Evolutionary conservation across 352 stramenopile species (phyloP).

Genomic region (Globisporangium splendens): DNA sequence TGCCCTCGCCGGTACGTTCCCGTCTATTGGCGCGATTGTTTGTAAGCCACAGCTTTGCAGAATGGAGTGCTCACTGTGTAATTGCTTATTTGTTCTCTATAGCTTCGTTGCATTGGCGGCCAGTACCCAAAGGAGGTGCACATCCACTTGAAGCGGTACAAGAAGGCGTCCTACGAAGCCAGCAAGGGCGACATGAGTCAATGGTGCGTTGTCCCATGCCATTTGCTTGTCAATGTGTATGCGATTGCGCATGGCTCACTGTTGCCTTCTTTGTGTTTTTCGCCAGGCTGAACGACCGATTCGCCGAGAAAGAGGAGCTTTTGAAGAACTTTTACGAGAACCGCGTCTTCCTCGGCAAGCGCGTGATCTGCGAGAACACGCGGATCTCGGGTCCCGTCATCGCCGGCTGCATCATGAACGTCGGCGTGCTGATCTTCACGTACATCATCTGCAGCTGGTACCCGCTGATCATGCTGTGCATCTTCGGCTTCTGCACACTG

Average conservation of each 20-base stretch:
- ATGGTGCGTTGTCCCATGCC: slow-evolving; percentile 26
- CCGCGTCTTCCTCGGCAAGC: slow-evolving; percentile 40
- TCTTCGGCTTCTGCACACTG: slow-evolving; percentile 36
- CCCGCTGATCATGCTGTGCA: slow-evolving; percentile 16
- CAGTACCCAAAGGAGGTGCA: slow-evolving; percentile 73
- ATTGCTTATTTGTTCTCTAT: not conserved
- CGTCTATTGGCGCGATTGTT: not conserved
- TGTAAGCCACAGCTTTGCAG: too few relatives aligned
- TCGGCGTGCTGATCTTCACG: slow-evolving; percentile 31
- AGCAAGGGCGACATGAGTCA: slow-evolving; percentile 46
- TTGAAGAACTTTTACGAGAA: slow-evolving; percentile 66
- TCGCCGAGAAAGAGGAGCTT: slow-evolving; percentile 71
- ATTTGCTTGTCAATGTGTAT: not conserved
- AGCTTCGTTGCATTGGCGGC: slow-evolving; percentile 57
- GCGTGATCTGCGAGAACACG: slow-evolving; percentile 24
- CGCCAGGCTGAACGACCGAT: slow-evolving; percentile 52
- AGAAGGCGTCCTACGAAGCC: slow-evolving; percentile 32
- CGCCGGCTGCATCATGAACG: slow-evolving; percentile 29
- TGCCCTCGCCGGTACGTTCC: slow-evolving; percentile 52
- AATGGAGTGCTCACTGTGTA: not conserved
- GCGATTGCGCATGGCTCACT: not conserved
- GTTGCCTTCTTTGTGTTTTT: slow-evolving; percentile 2
- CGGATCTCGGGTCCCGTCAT: slow-evolving; percentile 26
- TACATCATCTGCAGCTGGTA: slow-evolving; percentile 28
- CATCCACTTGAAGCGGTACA: slow-evolving; percentile 65